Conservation (phyloP, 441 rosid species). For the Erysimum cheiri region DNA sequence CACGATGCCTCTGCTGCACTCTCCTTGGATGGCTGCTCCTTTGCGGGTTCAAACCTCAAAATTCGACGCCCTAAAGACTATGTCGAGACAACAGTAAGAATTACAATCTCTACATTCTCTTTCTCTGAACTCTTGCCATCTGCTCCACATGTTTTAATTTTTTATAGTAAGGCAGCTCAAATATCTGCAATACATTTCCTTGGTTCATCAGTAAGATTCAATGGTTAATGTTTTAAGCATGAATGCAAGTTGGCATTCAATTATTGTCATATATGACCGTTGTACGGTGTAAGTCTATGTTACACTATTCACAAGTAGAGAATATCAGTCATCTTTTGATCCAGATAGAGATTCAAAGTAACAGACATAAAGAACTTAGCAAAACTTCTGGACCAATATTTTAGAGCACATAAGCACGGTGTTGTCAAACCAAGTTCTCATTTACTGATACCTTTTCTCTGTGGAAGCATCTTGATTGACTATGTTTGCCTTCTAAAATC, state of each 20-base stretch:
- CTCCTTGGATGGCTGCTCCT: conserved; percentile 69
- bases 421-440: conserved; percentile 10
- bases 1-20: conserved; percentile 95
- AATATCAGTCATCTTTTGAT: conserved; percentile 27
- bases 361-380: conserved; percentile 16
- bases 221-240: conserved; percentile 8
- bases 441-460: conserved; percentile 19
- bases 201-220: conserved; percentile 34
- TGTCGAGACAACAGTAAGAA: conserved; percentile 81
- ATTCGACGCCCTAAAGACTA: conserved; percentile 90
- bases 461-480: conserved; percentile 16
- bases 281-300: conserved; percentile 12
- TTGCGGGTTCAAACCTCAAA: conserved; percentile 69
- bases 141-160: conserved; percentile 14
- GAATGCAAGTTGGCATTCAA: conserved; percentile 15
- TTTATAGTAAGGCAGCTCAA: conserved; percentile 7
- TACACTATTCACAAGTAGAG: conserved; percentile 16
- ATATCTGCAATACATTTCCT: conserved; percentile 11
- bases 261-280: conserved; percentile 4
- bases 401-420: conserved; percentile 23
- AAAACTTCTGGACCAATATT: conserved; percentile 16
- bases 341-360: conserved; percentile 22
- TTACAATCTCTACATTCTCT: conserved; percentile 38
- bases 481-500: conserved; percentile 14
- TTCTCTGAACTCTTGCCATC: conserved; percentile 29